Conservation (phyloP, 2,329 filamentous ascomycete species). For the Davidsoniella virescens region DNA sequence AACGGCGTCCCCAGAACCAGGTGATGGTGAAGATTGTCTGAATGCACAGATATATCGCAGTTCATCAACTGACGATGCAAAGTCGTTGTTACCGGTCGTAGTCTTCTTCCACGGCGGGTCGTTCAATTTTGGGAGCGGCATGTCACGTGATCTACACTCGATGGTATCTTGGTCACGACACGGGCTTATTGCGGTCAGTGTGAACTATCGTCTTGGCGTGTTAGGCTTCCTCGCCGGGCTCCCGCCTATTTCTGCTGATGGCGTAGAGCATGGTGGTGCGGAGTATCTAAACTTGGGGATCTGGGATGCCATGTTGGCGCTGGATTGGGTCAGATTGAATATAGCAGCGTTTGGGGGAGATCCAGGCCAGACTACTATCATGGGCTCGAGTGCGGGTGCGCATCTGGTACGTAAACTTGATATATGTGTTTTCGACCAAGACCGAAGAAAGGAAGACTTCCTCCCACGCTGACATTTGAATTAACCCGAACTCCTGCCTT, state of each 20-base stretch:
- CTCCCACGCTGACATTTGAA: background rate
- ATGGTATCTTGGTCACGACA: slow-evolving; percentile 40
- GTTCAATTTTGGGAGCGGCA: slow-evolving; percentile 38
- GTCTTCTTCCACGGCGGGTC: slow-evolving; percentile 48
- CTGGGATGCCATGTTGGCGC: slow-evolving; percentile 40
- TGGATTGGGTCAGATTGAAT: slow-evolving; percentile 46
- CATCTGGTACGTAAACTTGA: slow-evolving; percentile 32
- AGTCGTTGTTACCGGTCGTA: slow-evolving; percentile 27
- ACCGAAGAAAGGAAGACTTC: no score
- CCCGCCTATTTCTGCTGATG: no score
- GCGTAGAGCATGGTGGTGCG: no score
- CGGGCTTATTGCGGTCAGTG: slow-evolving; percentile 40
- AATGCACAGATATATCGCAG: slow-evolving; percentile 33
- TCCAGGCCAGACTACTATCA: slow-evolving; percentile 38
- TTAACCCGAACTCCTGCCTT: background rate
- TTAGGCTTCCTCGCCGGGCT: slow-evolving; percentile 52
- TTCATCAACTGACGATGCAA: slow-evolving; percentile 16
- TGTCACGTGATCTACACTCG: slow-evolving; percentile 42
- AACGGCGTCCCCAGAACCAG: slow-evolving; percentile 16
- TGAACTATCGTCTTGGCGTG: slow-evolving; percentile 48
- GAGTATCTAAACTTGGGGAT: slow-evolving; percentile 47
- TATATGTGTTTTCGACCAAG: background rate
- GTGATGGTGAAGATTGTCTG: slow-evolving; percentile 32
- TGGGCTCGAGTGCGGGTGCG: slow-evolving; percentile 45
- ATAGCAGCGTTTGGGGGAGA: slow-evolving; percentile 45